Evolutionary conservation across 2,329 filamentous ascomycete genomes (phyloP).

Genomic region (Colletotrichum godetiae): DNA sequence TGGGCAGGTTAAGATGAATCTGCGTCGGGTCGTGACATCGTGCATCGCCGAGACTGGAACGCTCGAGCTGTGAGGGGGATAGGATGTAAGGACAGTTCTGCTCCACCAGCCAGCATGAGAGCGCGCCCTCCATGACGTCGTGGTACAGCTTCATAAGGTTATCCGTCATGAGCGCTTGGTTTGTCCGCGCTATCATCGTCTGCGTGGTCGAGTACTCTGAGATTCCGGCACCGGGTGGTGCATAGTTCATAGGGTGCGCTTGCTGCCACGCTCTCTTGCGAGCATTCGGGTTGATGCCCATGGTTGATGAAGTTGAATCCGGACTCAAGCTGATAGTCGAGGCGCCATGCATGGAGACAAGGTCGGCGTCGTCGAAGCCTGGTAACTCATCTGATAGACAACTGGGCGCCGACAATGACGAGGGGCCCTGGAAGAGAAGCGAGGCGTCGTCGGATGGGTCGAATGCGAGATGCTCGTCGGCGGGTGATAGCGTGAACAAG

Average conservation of each 20-base stretch:
- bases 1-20: slow-evolving; percentile 44
- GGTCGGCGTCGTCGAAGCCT: not conserved
- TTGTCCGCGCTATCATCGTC: slow-evolving; percentile 42
- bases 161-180: slow-evolving; percentile 52
- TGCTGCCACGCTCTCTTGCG: slow-evolving; percentile 10
- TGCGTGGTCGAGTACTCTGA: slow-evolving; percentile 36
- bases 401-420: not conserved
- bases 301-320: not conserved
- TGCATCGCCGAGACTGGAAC: slow-evolving; percentile 46
- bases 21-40: slow-evolving; percentile 30
- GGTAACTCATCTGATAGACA: not conserved
- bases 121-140: slow-evolving; percentile 63
- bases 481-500: not conserved
- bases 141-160: slow-evolving; percentile 62
- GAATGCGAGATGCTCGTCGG: not conserved
- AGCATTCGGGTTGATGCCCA: not conserved
- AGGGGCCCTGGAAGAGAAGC: not conserved
- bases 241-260: not conserved
- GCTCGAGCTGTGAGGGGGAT: not conserved
- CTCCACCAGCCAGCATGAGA: slow-evolving; percentile 66
- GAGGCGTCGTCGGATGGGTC: not conserved
- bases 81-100: slow-evolving; percentile 60
- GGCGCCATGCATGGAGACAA: not conserved
- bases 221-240: not conserved
- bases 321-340: not conserved